Percentiles rank a stretch among this genome's conserved stretches.
Conservation (phyloP, 805 yeast species). For the Blastobotrys muscicola region DNA sequence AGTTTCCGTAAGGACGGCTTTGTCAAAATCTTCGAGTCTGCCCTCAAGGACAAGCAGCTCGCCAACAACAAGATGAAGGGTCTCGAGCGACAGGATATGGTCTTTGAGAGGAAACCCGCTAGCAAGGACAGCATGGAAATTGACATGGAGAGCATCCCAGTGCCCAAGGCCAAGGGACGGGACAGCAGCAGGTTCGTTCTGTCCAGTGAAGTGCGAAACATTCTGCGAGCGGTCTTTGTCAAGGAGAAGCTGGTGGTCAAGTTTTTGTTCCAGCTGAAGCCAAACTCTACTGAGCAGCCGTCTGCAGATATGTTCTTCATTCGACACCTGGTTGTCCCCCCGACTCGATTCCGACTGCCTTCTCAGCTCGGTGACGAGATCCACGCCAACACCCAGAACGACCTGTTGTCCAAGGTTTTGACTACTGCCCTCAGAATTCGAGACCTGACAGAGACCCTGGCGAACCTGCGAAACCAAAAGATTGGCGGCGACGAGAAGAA, state of each 20-base stretch:
- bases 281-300: constrained; percentile 38
- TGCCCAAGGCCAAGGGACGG: constrained; percentile 42
- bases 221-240: constrained; percentile 63
- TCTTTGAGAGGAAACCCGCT: constrained; percentile 30
- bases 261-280: constrained; percentile 75
- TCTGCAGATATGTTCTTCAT: constrained; percentile 82
- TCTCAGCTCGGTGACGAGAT: constrained; percentile 92
- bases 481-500: constrained; percentile 57
- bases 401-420: constrained; percentile 68
- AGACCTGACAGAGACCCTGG: constrained; percentile 79
- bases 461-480: constrained; percentile 49
- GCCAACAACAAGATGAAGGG: constrained; percentile 76
- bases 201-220: constrained; percentile 78
- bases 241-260: constrained; percentile 61
- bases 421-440: constrained; percentile 74
- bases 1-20: constrained; percentile 90
- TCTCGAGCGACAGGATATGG: constrained; percentile 59
- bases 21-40: constrained; percentile 82
- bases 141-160: constrained; percentile 29
- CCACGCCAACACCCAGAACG: constrained; percentile 91
- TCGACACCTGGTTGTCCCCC: constrained; percentile 84
- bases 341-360: constrained; percentile 95
- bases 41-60: constrained; percentile 72
- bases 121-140: constrained; percentile 25
- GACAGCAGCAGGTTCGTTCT: constrained; percentile 78